Conservation (phyloP, 495 filamentous ascomycete species). For the Niebla homalea region DNA sequence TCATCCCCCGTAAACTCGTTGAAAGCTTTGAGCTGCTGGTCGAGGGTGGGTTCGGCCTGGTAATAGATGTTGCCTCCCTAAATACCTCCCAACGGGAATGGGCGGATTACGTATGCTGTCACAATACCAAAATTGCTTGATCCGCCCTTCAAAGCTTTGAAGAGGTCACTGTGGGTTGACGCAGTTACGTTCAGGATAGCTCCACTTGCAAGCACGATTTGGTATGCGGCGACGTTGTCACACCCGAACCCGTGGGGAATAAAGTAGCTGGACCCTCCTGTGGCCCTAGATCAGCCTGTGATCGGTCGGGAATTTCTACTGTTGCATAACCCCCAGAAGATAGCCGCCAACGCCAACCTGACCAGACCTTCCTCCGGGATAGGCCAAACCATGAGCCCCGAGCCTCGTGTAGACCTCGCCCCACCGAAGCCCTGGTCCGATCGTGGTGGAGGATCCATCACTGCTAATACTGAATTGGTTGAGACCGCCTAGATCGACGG, state of each 20-base stretch:
- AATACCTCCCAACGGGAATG: slow-evolving; percentile 15
- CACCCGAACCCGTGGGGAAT: neutral
- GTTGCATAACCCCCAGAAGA: slow-evolving; percentile 29
- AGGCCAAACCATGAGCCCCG: slow-evolving; percentile 31
- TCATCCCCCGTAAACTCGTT: slow-evolving; percentile 12
- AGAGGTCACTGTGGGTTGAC: slow-evolving; percentile 16
- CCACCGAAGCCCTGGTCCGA: slow-evolving; percentile 41
- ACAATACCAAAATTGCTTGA: slow-evolving; percentile 28
- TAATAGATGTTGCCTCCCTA: slow-evolving; percentile 26
- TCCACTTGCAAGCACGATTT: slow-evolving; percentile 22
- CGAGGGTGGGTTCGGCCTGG: neutral
- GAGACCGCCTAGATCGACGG: slow-evolving; percentile 36
- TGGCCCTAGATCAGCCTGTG: too few species aligned
- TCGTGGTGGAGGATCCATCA: slow-evolving; percentile 27
- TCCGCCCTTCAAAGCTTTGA: slow-evolving; percentile 25
- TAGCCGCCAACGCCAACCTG: slow-evolving; percentile 48
- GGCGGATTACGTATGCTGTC: slow-evolving; percentile 19
- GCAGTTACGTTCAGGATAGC: slow-evolving; percentile 21
- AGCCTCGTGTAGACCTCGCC: slow-evolving; percentile 39
- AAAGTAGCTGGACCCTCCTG: too few species aligned
- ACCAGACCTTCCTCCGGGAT: slow-evolving; percentile 41
- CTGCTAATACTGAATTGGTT: slow-evolving; percentile 32
- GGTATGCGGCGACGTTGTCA: slow-evolving; percentile 12
- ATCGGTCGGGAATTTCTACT: neutral
- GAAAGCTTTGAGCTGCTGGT: slow-evolving; percentile 13